Evolutionary conservation across 2,329 filamentous ascomycete species (phyloP).

Genomic region (Aschersonia sp.): DNA sequence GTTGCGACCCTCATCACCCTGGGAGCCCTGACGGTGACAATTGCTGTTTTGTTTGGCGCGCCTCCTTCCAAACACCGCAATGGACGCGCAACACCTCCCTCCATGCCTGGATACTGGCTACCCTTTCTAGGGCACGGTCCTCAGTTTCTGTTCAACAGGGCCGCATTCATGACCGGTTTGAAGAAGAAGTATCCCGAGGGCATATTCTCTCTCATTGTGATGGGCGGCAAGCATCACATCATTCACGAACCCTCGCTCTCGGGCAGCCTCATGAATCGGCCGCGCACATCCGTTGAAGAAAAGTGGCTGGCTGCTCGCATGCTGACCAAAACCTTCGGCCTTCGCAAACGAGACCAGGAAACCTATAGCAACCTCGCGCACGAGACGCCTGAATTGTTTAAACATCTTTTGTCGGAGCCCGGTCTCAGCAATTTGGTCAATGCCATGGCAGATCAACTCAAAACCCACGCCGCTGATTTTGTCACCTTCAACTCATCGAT

Average conservation of each 20-base stretch:
- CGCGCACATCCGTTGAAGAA: conserved; percentile 10
- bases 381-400: conserved; percentile 14
- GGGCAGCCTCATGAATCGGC: conserved; percentile 14
- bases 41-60: conserved; percentile 22
- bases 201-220: conserved; percentile 18
- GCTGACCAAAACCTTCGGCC: conserved; percentile 18
- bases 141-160: conserved; percentile 14
- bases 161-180: conserved; percentile 15
- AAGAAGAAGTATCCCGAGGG: conserved; percentile 17
- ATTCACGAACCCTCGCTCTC: conserved; percentile 17
- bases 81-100: conserved; percentile 7
- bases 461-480: conserved; percentile 17
- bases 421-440: conserved; percentile 11
- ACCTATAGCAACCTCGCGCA: conserved; percentile 15
- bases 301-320: conserved; percentile 11
- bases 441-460: conserved; percentile 10
- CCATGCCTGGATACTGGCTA: conserved; percentile 18
- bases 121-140: conserved; percentile 21
- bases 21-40: conserved; percentile 1
- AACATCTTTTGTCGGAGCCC: conserved; percentile 12
- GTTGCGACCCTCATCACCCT: not conserved
- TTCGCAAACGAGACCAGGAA: conserved; percentile 12
- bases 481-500: conserved; percentile 22
- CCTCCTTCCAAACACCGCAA: conserved; percentile 5
- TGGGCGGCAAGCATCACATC: conserved; percentile 18